Base-by-base conservation (phyloP, 768 basidiomycete genomes). In the Cystofilobasidium capitatum region DNA sequence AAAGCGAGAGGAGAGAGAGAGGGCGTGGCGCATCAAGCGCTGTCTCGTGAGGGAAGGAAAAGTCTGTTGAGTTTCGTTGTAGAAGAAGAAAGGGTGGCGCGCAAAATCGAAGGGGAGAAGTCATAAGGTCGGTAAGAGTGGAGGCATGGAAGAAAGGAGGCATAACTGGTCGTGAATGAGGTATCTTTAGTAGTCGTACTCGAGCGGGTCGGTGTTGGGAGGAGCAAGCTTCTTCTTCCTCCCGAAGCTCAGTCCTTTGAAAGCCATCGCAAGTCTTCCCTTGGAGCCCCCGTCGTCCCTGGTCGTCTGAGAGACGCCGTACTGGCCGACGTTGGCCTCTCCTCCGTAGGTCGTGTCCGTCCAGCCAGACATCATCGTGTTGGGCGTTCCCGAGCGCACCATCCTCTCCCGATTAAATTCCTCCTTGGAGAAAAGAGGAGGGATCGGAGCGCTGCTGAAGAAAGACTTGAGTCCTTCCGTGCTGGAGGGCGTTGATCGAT, bases 391-490 rank as follows among this genome's bases (percentile, higher is more conserved):
- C 2, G 61, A 26, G 6, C 42, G 20, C 9, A 10, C n/a, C 58
- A 55, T 54, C 40, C 63, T 35, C n/a, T 64, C 63, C 47, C 49
- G 33, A 9, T 64, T 51, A 39, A 64, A 40, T 26, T 24, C 49
- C 45, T 49, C 61, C 33, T 33, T 31, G 44, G 42, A 29, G 49
- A 29, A 8, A 7, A 16, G 7, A 14, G 2, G 29, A 49, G 51
- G 29, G 14, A 31, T 26, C 51, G 51, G 51, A 9, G 51, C 17
- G 1, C 29, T 26, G 17, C 29, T 22, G 51, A 55, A 55, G 26
- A 55, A 31, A 6, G 51, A 55, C 2, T 31, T 26, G 12, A 55
- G 51, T 26, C 51, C 51, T 8, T 55, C 51, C 29, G 51, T 31
- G 5, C 29, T 26, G 7, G 51, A 55, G 6, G 45, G 45, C 45